A percentile compares a stretch with the other conserved stretches of the same genome.
Evolutionary conservation across 768 basidiomycete species (phyloP).

Genomic region (Podaxis pistillaris): DNA sequence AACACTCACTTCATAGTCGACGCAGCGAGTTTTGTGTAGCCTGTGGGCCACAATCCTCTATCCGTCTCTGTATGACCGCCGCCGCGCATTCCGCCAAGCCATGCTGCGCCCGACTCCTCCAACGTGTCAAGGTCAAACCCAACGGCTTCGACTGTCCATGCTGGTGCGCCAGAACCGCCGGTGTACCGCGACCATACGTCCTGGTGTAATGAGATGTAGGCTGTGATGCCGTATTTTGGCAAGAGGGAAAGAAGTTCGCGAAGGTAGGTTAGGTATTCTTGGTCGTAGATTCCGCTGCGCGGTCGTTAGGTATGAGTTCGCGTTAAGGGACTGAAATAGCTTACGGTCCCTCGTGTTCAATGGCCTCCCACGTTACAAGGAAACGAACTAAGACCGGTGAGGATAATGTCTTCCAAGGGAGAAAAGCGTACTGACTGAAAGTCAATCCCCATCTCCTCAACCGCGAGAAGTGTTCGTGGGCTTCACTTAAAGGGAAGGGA

Average conservation of each 20-base stretch:
- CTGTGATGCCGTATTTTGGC: slow-evolving; percentile 68
- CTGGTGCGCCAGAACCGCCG: slow-evolving; percentile 95
- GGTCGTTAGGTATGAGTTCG: slow-evolving; percentile 4
- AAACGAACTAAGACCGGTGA: slow-evolving; percentile 64
- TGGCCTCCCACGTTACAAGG: slow-evolving; percentile 94
- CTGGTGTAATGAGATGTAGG: slow-evolving; percentile 85
- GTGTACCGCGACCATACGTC: slow-evolving; percentile 96
- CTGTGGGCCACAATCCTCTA: slow-evolving; percentile 88
- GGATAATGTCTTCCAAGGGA: neutral
- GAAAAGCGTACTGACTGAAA: slow-evolving; percentile 56
- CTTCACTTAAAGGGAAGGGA: slow-evolving; percentile 89
- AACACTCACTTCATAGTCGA: slow-evolving; percentile 83
- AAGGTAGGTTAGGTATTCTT: slow-evolving; percentile 79
- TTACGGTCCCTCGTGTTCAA: slow-evolving; percentile 92
- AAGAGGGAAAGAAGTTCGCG: slow-evolving; percentile 64
- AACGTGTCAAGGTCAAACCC: slow-evolving; percentile 83
- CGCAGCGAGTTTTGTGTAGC: slow-evolving; percentile 91
- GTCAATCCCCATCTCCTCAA: slow-evolving; percentile 86
- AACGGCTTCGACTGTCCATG: slow-evolving; percentile 86
- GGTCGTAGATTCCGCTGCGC: slow-evolving; percentile 78
- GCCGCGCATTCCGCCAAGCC: slow-evolving; percentile 76
- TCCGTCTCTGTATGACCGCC: slow-evolving; percentile 77
- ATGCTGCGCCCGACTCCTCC: slow-evolving; percentile 84
- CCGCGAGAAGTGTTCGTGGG: slow-evolving; percentile 78
- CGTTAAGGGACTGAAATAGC: slow-evolving; percentile 29